Base-by-base conservation (phyloP, 2,329 filamentous ascomycete species). In the Talaromyces sp. region DNA sequence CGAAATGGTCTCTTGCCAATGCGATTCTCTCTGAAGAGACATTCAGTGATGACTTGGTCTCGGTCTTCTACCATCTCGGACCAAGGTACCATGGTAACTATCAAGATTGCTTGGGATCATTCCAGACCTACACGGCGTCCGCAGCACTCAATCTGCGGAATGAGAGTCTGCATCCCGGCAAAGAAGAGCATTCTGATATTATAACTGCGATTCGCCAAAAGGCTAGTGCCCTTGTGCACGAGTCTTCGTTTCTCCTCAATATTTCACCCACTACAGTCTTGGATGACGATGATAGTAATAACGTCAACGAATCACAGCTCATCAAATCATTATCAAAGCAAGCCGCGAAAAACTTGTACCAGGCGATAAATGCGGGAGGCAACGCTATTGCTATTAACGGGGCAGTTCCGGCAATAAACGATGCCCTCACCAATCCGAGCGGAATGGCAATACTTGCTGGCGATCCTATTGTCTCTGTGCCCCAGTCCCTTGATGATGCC, bases 101-200 rank as follows among this genome's bases (percentile, higher is more conserved):
- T 65, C 94, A 99, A 73, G 94, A 99, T 69, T 94, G 91, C 65
- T 81, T 99, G 13, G 94, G 95, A 5, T 93, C 91, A 1, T 96
- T 99, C 67, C 91, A 97, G 69, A 99, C 95, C 0, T 99, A 99
- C 69, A 86, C 89, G 66, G 93, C 94, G 6, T 97, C 94, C 1
- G 93, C 94, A 7, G 87, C 89, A 56, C 78, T 99, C 39, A 94
- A 95, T 60, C 81, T 97, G 55, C 88, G 93, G 46, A 97, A 97
- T 66, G 94, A 99, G 69, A 84, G 91, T 53, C 81, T 96, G 37
- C 89, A 96, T 72, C 88, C 90, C 1, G 92, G 91, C 11, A 95
- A 91, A 68, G 91, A 96, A 63, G 91, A 96, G 61, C 86, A 84
- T 52, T 97, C 94, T 1, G 93, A 97, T 65, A 96, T 99, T 53